Conservation (phyloP, 2,329 filamentous ascomycete genomes). For the Orbilia ellipsospora region DNA sequence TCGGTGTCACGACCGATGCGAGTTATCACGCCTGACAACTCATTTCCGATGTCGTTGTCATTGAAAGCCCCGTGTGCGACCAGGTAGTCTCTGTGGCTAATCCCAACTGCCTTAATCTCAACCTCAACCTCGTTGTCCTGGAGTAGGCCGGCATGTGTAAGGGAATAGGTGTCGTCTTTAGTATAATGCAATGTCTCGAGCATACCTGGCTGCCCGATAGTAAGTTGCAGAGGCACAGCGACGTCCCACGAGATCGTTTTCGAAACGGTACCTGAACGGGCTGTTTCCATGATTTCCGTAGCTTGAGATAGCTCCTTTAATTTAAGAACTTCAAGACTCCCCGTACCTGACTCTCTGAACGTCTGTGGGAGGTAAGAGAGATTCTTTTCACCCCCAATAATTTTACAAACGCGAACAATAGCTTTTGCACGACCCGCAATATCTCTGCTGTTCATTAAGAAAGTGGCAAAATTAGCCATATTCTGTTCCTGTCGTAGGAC, state of each 20-base stretch:
- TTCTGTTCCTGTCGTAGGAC: constrained; percentile 15
- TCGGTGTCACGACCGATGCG: constrained; percentile 44
- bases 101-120: constrained; percentile 63
- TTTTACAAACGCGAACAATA: constrained; percentile 15
- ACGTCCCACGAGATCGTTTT: constrained; percentile 3
- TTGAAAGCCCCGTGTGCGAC: constrained; percentile 22
- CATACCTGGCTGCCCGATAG: constrained; percentile 15
- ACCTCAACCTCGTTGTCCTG: constrained; percentile 62
- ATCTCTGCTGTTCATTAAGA: background rate
- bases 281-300: constrained; percentile 10
- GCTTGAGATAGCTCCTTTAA: constrained; percentile 4
- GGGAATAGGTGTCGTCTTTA: constrained; percentile 27
- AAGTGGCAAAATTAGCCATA: constrained; percentile 16
- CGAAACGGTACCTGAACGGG: background rate
- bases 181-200: constrained; percentile 36
- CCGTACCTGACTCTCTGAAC: constrained; percentile 11
- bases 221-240: constrained; percentile 17
- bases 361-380: constrained; percentile 12
- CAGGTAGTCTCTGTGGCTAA: constrained; percentile 55
- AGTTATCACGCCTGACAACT: constrained; percentile 57
- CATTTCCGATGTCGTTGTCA: constrained; percentile 48
- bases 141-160: constrained; percentile 5
- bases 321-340: background rate
- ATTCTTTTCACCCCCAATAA: background rate
- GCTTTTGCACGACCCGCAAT: background rate